These are phyloP conservation scores for Buddleja alternifolia DNA, from an alignment of 257 asterid species.

Conservation along the genomic window DNA sequence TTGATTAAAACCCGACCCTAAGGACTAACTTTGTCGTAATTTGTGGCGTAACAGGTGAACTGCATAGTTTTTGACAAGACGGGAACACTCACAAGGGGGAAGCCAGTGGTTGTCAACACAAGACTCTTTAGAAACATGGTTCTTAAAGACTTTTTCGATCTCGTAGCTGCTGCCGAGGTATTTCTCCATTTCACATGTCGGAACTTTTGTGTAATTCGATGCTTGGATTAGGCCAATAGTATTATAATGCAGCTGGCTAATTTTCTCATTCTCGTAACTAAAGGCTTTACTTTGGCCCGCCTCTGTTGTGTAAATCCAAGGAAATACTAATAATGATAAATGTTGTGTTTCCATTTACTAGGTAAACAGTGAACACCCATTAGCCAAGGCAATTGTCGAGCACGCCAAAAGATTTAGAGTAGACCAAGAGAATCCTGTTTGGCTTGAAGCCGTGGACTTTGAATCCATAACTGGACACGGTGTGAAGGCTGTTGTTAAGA, in stretches of 20 bases:
- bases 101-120: constrained; percentile 69
- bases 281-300: not conserved
- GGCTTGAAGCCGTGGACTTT: constrained; percentile 65
- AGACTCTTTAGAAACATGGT: constrained; percentile 57
- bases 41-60: constrained; percentile 54
- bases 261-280: not conserved
- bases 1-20: too few species aligned
- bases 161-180: constrained; percentile 90
- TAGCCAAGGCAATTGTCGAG: constrained; percentile 76
- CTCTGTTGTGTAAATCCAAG: not conserved
- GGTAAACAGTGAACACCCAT: constrained; percentile 91
- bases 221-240: too few species aligned
- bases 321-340: not conserved
- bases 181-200: not conserved
- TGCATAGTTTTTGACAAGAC: constrained; percentile 83
- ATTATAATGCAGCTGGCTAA: too few species aligned
- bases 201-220: too few species aligned
- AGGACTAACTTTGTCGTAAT: not conserved
- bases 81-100: constrained; percentile 82
- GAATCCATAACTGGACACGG: constrained; percentile 88
- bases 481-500: constrained; percentile 73
- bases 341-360: constrained; percentile 24
- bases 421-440: constrained; percentile 47
- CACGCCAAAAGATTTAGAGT: constrained; percentile 55
- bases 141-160: constrained; percentile 57